Base-by-base conservation (phyloP, 139 green algal genomes). In the Chlorella ohadii region DNA sequence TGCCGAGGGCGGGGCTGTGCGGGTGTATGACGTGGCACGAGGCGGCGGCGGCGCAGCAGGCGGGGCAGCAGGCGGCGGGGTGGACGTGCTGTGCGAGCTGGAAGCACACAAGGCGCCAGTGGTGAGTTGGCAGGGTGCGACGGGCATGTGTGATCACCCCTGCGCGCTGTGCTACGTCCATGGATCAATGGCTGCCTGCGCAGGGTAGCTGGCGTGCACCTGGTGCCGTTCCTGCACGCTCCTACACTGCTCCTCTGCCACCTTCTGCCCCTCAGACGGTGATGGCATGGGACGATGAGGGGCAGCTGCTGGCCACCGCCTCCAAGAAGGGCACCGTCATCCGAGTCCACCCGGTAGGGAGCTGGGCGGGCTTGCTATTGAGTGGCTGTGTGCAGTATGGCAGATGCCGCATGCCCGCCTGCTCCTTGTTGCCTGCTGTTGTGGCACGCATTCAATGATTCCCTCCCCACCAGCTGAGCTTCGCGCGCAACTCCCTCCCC, bases 301-400 rank as follows among this genome's bases (percentile, higher is more conserved):
- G 88, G 1, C 68, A 65, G 0, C 89, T 97, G 73, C 88, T 98
- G n/a, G 94, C 94, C 23, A 92, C 92, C 2, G 94, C 94, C 12
- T 95, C 91, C 12, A 80, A 77, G 33, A 96, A 94, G 72, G 94
- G 94, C 34, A 98, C 94, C 0, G 91, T 98, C 28, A 88, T 97
- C n/a, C 88, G 94, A 2, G 91, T 97, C 27, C 90, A 95, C 82
- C 17, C 39, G 31, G 47, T 78, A 59, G 75, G 4, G 9, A 0
- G 19, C 36, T 19, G 36, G 4, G 68, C 63, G 28, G 2, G n/a
- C 27, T 17, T 68, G 63, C 5, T 66, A n/a, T n/a, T n/a, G n/a
- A n/a, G n/a, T n/a, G n/a, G n/a, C n/a, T n/a, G n/a, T n/a, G n/a
- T n/a, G n/a, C n/a, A n/a, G n/a, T n/a, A n/a, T n/a, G n/a, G n/a